Evolutionary conservation across 2,329 filamentous ascomycete genomes (phyloP).

Genomic region (Pseudofabraea citricarpa): DNA sequence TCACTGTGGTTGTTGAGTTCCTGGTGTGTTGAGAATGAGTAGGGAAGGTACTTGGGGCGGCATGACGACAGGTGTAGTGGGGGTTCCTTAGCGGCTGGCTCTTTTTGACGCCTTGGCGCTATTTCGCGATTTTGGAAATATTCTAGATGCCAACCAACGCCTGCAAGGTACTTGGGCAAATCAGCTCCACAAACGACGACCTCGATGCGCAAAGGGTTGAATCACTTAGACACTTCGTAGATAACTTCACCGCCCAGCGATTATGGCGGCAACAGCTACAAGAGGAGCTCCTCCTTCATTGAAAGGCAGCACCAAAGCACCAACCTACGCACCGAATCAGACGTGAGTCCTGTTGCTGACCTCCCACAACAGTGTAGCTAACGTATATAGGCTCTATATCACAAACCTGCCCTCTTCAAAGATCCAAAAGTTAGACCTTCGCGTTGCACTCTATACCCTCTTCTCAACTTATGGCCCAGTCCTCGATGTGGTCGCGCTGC

Average conservation of each 20-base stretch:
- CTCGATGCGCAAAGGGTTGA: no score
- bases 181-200: no score
- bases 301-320: slow-evolving; percentile 38
- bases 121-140: neutral
- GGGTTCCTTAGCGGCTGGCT: neutral
- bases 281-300: slow-evolving; percentile 32
- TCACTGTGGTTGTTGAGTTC: slow-evolving; percentile 36
- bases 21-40: slow-evolving; percentile 1
- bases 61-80: slow-evolving; percentile 2
- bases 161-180: no score
- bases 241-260: no score
- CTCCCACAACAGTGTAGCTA: slow-evolving; percentile 6
- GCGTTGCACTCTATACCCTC: slow-evolving; percentile 83
- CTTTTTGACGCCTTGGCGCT: neutral
- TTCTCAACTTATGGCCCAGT: slow-evolving; percentile 93
- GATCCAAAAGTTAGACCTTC: slow-evolving; percentile 82
- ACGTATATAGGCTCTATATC: slow-evolving; percentile 68
- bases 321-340: slow-evolving; percentile 64
- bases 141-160: no score
- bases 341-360: slow-evolving; percentile 67
- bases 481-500: slow-evolving; percentile 85
- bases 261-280: slow-evolving; percentile 6
- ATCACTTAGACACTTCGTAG: no score
- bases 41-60: neutral
- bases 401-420: slow-evolving; percentile 82